phyloP scores from a whole-genome alignment of 345 rosid genomes.

The Eucalyptus coolabah region DNA sequence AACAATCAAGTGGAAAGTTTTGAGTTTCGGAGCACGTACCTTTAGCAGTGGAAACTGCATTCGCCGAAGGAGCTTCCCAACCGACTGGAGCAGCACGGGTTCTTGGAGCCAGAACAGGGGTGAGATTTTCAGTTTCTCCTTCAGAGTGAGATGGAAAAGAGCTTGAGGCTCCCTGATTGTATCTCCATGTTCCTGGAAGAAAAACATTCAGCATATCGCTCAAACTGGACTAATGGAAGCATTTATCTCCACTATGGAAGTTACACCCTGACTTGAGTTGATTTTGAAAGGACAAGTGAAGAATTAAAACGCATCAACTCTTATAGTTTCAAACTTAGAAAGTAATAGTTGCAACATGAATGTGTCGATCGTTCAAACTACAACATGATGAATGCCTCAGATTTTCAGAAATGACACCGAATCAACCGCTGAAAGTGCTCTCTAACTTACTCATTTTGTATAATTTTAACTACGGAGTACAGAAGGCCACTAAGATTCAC shows the following conservation, averaged over 20 bases:
- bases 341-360: too few relatives aligned
- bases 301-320: neutral
- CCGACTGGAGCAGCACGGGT: neutral
- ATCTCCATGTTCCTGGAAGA: conserved; percentile 54
- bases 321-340: neutral
- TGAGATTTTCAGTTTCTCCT: neutral
- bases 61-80: too few relatives aligned
- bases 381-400: too few relatives aligned
- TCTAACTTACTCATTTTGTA: too few relatives aligned
- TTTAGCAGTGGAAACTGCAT: neutral
- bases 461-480: too few relatives aligned
- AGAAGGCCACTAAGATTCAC: too few relatives aligned
- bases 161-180: conserved; percentile 15
- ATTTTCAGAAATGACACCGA: too few relatives aligned
- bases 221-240: neutral
- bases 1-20: neutral
- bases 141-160: conserved; percentile 1
- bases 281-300: neutral
- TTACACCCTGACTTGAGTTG: neutral
- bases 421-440: too few relatives aligned
- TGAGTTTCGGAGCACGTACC: neutral
- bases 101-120: neutral
- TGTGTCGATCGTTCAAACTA: too few relatives aligned
- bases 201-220: neutral
- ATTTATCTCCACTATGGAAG: neutral